Evolutionary conservation across 257 asterid species (phyloP).

Genomic region (Apocynum venetum): DNA sequence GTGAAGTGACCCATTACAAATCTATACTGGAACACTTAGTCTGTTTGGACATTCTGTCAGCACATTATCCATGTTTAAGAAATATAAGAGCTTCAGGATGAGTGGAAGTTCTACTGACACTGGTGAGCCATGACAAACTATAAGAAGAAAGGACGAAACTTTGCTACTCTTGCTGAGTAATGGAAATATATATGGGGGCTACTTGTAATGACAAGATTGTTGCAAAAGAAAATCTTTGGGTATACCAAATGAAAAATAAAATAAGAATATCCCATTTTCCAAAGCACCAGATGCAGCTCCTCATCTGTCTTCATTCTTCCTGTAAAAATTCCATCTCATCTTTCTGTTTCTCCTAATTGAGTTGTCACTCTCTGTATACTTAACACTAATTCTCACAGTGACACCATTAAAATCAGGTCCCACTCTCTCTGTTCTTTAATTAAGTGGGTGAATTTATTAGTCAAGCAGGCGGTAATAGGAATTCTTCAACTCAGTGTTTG

Average conservation of each 20-base stretch:
- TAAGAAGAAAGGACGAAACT: neutral
- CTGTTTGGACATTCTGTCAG: neutral
- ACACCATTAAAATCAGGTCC: neutral
- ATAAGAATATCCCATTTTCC: neutral
- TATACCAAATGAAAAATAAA: neutral
- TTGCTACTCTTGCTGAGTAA: neutral
- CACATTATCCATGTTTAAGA: neutral
- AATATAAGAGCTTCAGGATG: neutral
- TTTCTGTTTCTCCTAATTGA: neutral
- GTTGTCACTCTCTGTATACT: neutral
- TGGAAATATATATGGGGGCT: neutral
- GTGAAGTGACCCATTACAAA: neutral
- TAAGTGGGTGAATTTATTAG: neutral
- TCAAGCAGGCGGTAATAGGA: neutral
- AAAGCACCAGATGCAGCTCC: neutral
- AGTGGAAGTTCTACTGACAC: neutral
- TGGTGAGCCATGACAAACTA: neutral
- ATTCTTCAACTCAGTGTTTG: neutral
- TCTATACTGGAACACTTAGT: neutral
- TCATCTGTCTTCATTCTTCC: neutral
- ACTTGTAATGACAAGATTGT: constrained; percentile 1
- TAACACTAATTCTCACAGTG: neutral
- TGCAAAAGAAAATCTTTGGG: too few relatives aligned
- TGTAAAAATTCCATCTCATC: neutral
- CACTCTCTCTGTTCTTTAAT: neutral